Conservation (phyloP, 2,329 filamentous ascomycete species). For the Claviceps sorghi region DNA sequence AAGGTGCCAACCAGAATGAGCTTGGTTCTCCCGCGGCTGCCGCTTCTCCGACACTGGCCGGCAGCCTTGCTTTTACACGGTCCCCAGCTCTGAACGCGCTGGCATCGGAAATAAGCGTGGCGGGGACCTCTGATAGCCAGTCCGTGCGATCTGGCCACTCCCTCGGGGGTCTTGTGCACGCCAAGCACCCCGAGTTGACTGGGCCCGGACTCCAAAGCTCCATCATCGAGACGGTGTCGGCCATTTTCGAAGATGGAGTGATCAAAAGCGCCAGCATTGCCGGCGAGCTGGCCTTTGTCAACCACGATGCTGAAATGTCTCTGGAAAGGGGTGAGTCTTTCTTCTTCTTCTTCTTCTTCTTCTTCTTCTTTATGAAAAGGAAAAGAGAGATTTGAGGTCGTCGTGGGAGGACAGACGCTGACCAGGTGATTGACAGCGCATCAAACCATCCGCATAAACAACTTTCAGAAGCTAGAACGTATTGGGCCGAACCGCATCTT, state of each 20-base stretch:
- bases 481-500: constrained; percentile 91
- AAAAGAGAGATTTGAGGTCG: too few species aligned
- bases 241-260: constrained; percentile 61
- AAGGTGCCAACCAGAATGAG: background rate
- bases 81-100: constrained; percentile 38
- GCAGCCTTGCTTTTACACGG: constrained; percentile 14
- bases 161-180: constrained; percentile 50
- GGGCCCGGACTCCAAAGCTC: constrained; percentile 73
- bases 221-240: constrained; percentile 81
- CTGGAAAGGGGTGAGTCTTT: constrained; percentile 34
- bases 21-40: constrained; percentile 1
- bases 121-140: constrained; percentile 63
- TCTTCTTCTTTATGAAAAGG: background rate
- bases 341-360: background rate
- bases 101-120: constrained; percentile 46
- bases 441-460: constrained; percentile 69
- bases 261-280: constrained; percentile 60
- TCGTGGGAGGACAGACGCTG: background rate
- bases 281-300: constrained; percentile 80
- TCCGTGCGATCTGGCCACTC: constrained; percentile 85
- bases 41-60: constrained; percentile 7
- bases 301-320: constrained; percentile 40
- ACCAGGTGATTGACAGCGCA: constrained; percentile 22
- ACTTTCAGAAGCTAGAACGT: constrained; percentile 75
- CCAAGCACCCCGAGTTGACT: constrained; percentile 69